Percentiles rank a stretch among this genome's conserved stretches.
These are phyloP conservation scores for Myochromella boudieri DNA, from an alignment of 768 basidiomycete species.

Conservation along the genomic window DNA sequence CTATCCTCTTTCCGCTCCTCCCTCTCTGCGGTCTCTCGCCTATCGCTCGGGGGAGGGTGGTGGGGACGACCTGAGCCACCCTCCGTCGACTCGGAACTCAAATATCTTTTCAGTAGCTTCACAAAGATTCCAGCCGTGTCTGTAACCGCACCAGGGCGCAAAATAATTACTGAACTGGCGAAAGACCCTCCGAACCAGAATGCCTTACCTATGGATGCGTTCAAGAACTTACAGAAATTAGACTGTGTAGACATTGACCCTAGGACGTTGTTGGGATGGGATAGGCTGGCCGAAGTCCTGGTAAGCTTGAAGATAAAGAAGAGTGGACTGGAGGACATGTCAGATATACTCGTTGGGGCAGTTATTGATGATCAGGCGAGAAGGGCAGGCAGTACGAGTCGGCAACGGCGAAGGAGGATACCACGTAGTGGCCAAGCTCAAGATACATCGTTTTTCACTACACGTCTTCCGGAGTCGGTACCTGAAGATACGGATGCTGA, in stretches of 20 bases:
- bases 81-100: slow-evolving; percentile 71
- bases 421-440: slow-evolving; percentile 34
- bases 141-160: slow-evolving; percentile 62
- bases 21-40: slow-evolving; percentile 69
- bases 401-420: slow-evolving; percentile 45
- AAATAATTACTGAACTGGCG: slow-evolving; percentile 66
- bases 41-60: slow-evolving; percentile 75
- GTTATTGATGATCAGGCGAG: slow-evolving; percentile 78
- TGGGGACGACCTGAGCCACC: slow-evolving; percentile 63
- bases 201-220: slow-evolving; percentile 77
- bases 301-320: slow-evolving; percentile 72
- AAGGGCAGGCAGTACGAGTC: slow-evolving; percentile 52
- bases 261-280: slow-evolving; percentile 81
- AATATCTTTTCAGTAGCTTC: slow-evolving; percentile 85
- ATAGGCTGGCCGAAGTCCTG: slow-evolving; percentile 67
- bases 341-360: slow-evolving; percentile 73
- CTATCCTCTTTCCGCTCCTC: slow-evolving; percentile 76
- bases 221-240: slow-evolving; percentile 81
- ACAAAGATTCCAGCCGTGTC: slow-evolving; percentile 84
- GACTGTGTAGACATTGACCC: slow-evolving; percentile 84
- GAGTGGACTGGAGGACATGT: slow-evolving; percentile 80
- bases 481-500: slow-evolving; percentile 43
- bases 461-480: slow-evolving; percentile 56
- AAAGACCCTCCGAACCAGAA: slow-evolving; percentile 70
- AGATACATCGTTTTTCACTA: slow-evolving; percentile 47